Conservation (phyloP, 2,329 filamentous ascomycete genomes). For the Tricladium varicosporioides region DNA sequence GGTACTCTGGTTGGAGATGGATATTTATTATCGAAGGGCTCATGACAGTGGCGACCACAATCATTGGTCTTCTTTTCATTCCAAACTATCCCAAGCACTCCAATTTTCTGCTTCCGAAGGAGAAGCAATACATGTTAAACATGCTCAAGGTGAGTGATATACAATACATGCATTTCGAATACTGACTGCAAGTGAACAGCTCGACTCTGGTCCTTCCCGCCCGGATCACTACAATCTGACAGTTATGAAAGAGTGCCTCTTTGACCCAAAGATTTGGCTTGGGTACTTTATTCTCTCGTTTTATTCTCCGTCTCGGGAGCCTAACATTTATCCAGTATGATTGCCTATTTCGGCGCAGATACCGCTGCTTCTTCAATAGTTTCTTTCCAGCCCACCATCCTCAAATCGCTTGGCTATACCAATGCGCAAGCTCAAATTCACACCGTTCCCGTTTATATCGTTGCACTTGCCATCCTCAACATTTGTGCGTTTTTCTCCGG, state of each 20-base stretch:
- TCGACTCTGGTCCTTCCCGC: no score
- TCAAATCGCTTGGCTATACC: constrained; percentile 35
- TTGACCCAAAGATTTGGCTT: constrained; percentile 31
- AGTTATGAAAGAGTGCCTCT: constrained; percentile 15
- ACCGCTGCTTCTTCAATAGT: constrained; percentile 36
- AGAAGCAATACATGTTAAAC: no score
- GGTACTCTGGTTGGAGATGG: constrained; percentile 42
- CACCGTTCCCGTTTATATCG: constrained; percentile 71
- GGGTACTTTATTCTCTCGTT: constrained; percentile 15
- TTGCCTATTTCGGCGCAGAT: constrained; percentile 34
- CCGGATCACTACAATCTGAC: not conserved
- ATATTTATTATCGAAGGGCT: constrained; percentile 40
- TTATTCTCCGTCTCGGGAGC: not conserved
- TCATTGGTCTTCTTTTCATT: no score
- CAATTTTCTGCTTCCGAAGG: no score
- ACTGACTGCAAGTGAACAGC: no score
- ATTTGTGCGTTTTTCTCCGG: constrained; percentile 36
- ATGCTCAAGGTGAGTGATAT: no score
- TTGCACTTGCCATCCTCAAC: constrained; percentile 51
- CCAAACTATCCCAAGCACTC: no score
- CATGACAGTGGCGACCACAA: no score
- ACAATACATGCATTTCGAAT: no score
- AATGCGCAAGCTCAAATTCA: constrained; percentile 59
- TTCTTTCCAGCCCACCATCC: constrained; percentile 38
- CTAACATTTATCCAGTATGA: constrained; percentile 2